A percentile compares a stretch with the other conserved stretches of the same genome.
These are phyloP conservation scores for Yamadazyma laniorum DNA, from an alignment of 805 yeast genomes.

Conservation along the genomic window DNA sequence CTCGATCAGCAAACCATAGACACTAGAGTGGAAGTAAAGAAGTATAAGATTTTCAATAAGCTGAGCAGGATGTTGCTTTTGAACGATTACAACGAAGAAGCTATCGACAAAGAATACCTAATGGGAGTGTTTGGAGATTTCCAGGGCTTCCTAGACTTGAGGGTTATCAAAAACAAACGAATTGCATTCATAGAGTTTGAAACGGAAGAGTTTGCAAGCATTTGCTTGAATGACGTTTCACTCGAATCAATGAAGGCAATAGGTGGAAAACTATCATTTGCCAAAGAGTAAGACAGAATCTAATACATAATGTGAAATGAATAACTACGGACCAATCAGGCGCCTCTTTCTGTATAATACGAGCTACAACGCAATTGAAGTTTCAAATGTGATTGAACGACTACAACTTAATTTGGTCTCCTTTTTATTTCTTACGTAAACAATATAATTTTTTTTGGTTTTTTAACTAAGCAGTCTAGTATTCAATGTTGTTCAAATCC, in stretches of 20 bases:
- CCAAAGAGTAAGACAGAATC: constrained; percentile 6
- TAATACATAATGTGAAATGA: too few species aligned
- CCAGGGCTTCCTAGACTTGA: constrained; percentile 63
- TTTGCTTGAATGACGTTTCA: constrained; percentile 18
- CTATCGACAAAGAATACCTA: background rate
- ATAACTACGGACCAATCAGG: too few species aligned
- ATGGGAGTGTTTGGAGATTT: constrained; percentile 44
- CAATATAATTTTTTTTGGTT: constrained; percentile 1
- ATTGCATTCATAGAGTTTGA: constrained; percentile 83
- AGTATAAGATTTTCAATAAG: constrained; percentile 9
- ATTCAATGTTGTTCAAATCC: constrained; percentile 22
- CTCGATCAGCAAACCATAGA: constrained; percentile 21
- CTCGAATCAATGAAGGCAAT: constrained; percentile 1
- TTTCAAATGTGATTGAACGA: too few species aligned
- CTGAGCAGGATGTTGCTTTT: constrained; percentile 12
- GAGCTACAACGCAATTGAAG: too few species aligned
- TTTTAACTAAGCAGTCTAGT: constrained; percentile 3
- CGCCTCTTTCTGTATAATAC: too few species aligned
- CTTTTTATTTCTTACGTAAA: background rate
- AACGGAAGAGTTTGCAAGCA: constrained; percentile 49
- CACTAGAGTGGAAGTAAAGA: constrained; percentile 19
- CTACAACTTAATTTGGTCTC: background rate
- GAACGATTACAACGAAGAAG: constrained; percentile 4
- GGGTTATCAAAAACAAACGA: constrained; percentile 63
- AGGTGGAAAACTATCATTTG: constrained; percentile 8